These are phyloP conservation scores for Cucumis cinereus DNA, from an alignment of 306 rosid genomes.

Conservation along the genomic window DNA sequence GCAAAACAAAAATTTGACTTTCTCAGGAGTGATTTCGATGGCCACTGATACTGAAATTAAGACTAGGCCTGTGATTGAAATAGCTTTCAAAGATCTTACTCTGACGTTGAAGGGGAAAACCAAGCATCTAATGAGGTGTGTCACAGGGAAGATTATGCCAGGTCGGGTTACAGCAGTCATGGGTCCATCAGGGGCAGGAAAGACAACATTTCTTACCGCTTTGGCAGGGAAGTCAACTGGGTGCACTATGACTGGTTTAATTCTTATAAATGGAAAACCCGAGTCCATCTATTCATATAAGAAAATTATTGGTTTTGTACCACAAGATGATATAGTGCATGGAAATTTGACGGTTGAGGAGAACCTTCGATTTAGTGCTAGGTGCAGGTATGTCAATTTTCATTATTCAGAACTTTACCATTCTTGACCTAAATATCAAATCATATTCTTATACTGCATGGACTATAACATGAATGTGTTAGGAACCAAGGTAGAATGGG, in stretches of 20 bases:
- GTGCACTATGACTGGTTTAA: slow-evolving; percentile 48
- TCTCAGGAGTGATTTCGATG: slow-evolving; percentile 70
- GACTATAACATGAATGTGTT: neutral
- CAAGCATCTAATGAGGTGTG: slow-evolving; percentile 50
- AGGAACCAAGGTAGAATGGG: too few relatives aligned
- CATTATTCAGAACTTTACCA: neutral
- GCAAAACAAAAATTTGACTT: slow-evolving; percentile 50
- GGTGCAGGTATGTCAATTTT: slow-evolving; percentile 53
- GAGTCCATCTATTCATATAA: slow-evolving; percentile 55
- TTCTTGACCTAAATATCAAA: neutral
- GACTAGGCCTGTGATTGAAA: slow-evolving; percentile 58
- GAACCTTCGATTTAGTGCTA: slow-evolving; percentile 76
- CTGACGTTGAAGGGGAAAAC: slow-evolving; percentile 58
- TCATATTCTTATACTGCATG: neutral
- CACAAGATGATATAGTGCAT: slow-evolving; percentile 87
- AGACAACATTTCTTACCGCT: slow-evolving; percentile 81
- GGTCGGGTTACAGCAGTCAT: slow-evolving; percentile 79
- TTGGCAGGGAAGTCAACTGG: slow-evolving; percentile 63
- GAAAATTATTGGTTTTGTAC: slow-evolving; percentile 72
- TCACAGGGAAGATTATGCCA: slow-evolving; percentile 56
- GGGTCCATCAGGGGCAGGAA: slow-evolving; percentile 93
- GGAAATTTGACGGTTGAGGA: slow-evolving; percentile 87
- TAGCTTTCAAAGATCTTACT: slow-evolving; percentile 61
- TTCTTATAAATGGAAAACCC: slow-evolving; percentile 49
- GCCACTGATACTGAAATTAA: slow-evolving; percentile 40